Conservation (phyloP, 257 asterid species). For the Cruciata laevipes region DNA sequence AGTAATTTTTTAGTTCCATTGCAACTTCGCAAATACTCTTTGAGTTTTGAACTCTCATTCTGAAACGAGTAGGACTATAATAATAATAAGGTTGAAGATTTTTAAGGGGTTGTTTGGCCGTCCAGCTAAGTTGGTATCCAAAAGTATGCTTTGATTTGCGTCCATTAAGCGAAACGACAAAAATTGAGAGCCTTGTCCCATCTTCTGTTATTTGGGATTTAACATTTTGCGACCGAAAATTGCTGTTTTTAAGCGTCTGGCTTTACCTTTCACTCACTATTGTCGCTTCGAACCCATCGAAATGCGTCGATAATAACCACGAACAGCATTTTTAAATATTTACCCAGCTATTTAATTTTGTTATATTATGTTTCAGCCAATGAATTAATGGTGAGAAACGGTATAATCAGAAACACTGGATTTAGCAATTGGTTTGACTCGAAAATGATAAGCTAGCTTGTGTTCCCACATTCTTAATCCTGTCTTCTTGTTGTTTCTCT, state of each 20-base stretch:
- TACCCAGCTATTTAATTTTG: neutral
- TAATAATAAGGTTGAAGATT: neutral
- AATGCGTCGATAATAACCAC: slow-evolving; percentile 48
- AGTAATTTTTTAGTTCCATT: too few species aligned
- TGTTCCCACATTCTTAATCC: slow-evolving; percentile 30
- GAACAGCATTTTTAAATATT: slow-evolving; percentile 25
- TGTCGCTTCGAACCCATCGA: slow-evolving; percentile 50
- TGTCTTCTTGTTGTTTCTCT: slow-evolving; percentile 40
- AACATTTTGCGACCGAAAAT: slow-evolving; percentile 2
- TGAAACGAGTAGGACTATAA: too few species aligned
- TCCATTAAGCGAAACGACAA: slow-evolving; percentile 28
- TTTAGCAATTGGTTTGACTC: slow-evolving; percentile 16
- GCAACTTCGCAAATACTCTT: too few species aligned
- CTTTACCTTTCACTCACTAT: slow-evolving; percentile 25
- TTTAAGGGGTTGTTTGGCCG: slow-evolving; percentile 16
- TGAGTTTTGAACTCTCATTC: too few species aligned
- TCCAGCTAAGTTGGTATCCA: slow-evolving; percentile 8
- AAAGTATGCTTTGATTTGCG: slow-evolving; percentile 31
- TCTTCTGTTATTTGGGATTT: slow-evolving; percentile 16
- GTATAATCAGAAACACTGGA: neutral
- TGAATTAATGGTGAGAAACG: neutral
- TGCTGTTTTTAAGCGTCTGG: slow-evolving; percentile 30
- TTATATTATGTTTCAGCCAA: neutral
- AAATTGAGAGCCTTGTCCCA: neutral
- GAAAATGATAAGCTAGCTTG: slow-evolving; percentile 23